phyloP scores from a whole-genome alignment of 1,284 basidiomycete species.

The Apiotrichum laibachii region DNA sequence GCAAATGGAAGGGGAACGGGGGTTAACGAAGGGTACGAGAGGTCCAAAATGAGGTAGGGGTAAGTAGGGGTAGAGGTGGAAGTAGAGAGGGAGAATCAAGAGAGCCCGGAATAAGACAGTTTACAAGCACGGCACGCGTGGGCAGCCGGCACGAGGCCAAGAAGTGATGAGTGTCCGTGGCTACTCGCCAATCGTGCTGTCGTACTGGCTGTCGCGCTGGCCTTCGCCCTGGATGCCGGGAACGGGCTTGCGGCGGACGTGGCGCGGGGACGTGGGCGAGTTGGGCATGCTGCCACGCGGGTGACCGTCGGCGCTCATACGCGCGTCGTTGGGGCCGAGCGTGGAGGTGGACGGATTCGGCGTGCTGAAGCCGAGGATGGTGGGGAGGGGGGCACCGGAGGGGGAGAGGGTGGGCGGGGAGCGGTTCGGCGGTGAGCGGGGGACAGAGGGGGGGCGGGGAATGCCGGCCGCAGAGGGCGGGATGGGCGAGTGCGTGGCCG shows the following conservation, averaged over 20 bases:
- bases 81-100: too few relatives aligned
- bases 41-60: too few relatives aligned
- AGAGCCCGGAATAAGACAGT: too few relatives aligned
- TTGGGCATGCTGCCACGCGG: slow-evolving; percentile 5
- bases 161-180: too few relatives aligned
- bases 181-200: background rate
- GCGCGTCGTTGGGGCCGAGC: background rate
- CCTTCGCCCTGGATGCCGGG: slow-evolving; percentile 13
- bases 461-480: background rate
- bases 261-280: slow-evolving; percentile 12
- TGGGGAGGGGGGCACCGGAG: background rate
- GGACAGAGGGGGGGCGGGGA: background rate
- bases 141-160: too few relatives aligned
- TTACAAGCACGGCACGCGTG: too few relatives aligned
- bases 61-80: too few relatives aligned
- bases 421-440: background rate
- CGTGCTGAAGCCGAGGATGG: slow-evolving; percentile 3
- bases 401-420: background rate
- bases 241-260: slow-evolving; percentile 29
- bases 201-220: background rate
- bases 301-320: background rate
- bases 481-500: background rate
- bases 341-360: slow-evolving; percentile 1
- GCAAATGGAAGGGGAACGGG: too few relatives aligned
- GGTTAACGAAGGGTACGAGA: too few relatives aligned